Conservation (phyloP, 2,329 filamentous ascomycete genomes). For the Cladophialophora chaetospira region DNA sequence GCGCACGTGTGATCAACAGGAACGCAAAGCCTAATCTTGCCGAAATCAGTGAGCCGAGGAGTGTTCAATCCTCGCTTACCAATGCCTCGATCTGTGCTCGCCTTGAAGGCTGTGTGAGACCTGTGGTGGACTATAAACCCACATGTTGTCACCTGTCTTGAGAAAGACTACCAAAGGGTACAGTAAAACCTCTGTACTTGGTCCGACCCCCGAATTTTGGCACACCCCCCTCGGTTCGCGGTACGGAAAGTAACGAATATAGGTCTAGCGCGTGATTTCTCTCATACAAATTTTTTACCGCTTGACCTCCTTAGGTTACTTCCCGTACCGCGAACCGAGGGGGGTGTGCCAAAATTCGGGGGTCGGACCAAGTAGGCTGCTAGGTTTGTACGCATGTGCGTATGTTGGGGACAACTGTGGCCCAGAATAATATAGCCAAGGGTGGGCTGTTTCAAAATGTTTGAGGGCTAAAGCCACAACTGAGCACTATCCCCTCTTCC, state of each 20-base stretch:
- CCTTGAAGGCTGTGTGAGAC: background rate
- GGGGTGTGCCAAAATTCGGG: too few relatives aligned
- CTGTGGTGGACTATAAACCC: background rate
- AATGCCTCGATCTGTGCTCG: background rate
- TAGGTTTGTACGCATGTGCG: background rate
- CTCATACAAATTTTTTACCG: too few relatives aligned
- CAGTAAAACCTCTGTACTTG: background rate
- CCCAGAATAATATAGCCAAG: background rate
- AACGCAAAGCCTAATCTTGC: background rate
- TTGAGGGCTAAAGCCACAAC: constrained; percentile 21
- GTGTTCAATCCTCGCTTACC: background rate
- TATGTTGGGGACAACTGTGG: constrained; percentile 1
- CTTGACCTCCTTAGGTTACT: too few relatives aligned
- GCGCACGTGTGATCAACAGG: background rate
- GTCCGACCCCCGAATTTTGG: too few relatives aligned
- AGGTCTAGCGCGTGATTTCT: background rate
- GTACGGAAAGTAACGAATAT: background rate
- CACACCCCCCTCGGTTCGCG: too few relatives aligned
- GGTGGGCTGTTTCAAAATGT: constrained; percentile 26
- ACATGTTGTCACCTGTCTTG: background rate
- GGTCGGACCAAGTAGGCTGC: too few relatives aligned
- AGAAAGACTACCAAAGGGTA: background rate
- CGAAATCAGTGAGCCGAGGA: background rate
- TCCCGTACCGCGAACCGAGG: too few relatives aligned
- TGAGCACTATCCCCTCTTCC: background rate